Evolutionary conservation across 805 yeast species (phyloP).

Genomic region (Jamesozyma jinghongensis): DNA sequence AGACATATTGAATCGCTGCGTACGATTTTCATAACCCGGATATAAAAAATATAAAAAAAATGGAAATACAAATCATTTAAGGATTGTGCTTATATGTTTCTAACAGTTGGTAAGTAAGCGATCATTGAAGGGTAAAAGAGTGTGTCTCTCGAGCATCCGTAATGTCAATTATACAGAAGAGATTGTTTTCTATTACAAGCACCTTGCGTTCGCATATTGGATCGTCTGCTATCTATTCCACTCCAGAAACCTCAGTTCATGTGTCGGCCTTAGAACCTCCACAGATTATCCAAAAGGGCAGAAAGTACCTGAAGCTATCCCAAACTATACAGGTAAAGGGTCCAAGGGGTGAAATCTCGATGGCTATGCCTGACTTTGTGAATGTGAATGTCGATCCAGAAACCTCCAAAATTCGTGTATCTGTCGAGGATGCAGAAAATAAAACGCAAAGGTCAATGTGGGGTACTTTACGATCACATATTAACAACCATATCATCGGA

Average conservation of each 20-base stretch:
- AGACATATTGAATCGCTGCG: not conserved
- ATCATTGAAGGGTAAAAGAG: too few relatives aligned
- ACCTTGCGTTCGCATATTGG: constrained; percentile 60
- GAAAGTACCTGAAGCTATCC: constrained; percentile 45
- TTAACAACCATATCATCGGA: constrained; percentile 74
- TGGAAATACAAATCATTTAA: not conserved
- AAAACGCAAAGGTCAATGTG: constrained; percentile 79
- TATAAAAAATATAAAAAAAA: not conserved
- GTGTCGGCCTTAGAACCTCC: constrained; percentile 42
- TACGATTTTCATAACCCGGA: not conserved
- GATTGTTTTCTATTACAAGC: constrained; percentile 1
- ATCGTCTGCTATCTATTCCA: constrained; percentile 59
- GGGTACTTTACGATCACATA: constrained; percentile 83
- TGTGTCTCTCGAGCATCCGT: too few relatives aligned
- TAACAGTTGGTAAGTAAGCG: too few relatives aligned
- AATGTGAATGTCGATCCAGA: constrained; percentile 33
- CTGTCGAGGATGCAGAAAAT: constrained; percentile 46
- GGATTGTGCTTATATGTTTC: too few relatives aligned
- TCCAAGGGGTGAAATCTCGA: constrained; percentile 60
- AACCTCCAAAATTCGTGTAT: constrained; percentile 37
- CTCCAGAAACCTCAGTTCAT: constrained; percentile 45
- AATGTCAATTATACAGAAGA: constrained; percentile 5
- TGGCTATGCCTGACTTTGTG: constrained; percentile 62
- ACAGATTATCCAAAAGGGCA: constrained; percentile 57
- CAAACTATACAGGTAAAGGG: constrained; percentile 57